Evolutionary conservation across 441 rosid genomes (phyloP).

Genomic region (Adansonia rubrostipa): DNA sequence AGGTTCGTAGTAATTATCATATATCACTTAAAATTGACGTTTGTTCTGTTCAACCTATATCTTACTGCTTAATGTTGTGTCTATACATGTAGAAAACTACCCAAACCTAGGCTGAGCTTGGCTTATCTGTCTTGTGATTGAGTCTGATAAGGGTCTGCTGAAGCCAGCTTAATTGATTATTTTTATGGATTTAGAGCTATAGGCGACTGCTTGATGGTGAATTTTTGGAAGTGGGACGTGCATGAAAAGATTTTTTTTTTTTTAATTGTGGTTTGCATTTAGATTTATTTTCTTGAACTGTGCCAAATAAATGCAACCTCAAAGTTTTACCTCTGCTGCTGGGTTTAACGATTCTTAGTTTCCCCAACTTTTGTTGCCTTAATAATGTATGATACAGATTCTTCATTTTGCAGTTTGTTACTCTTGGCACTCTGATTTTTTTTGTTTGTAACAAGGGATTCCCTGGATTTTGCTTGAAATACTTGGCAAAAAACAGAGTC

Average conservation of each 20-base stretch:
- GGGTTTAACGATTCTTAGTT: neutral
- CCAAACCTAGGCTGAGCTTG: neutral
- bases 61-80: neutral
- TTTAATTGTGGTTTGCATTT: neutral
- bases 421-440: neutral
- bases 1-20: neutral
- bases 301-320: neutral
- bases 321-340: neutral
- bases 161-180: too few relatives aligned
- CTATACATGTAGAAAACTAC: neutral
- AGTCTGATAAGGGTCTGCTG: neutral
- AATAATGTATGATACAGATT: neutral
- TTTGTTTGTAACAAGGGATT: neutral
- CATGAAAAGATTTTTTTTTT: neutral
- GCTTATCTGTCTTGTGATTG: neutral
- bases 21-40: neutral
- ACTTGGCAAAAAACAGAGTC: neutral
- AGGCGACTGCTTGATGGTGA: too few relatives aligned
- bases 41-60: neutral
- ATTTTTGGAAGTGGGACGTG: neutral
- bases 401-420: constrained; percentile 2
- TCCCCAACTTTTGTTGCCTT: neutral
- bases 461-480: neutral
- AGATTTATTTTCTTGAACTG: neutral
- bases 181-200: too few relatives aligned